These are phyloP conservation scores for Geranium rotundifolium DNA, from an alignment of 345 rosid species.

Conservation along the genomic window DNA sequence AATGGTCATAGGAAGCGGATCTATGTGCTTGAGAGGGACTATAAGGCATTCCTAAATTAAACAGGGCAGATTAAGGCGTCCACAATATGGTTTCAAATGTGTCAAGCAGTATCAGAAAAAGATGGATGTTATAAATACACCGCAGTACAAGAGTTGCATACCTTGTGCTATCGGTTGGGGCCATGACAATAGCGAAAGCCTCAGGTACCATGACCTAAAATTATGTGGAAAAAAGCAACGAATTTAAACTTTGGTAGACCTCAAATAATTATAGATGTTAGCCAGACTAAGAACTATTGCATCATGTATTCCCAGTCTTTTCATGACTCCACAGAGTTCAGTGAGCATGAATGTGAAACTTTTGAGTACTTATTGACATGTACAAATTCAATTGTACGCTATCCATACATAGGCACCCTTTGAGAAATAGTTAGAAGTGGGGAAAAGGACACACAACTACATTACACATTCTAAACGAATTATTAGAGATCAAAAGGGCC, in stretches of 20 bases:
- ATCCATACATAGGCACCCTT: too few species aligned
- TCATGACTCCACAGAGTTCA: too few species aligned
- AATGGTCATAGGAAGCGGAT: too few species aligned
- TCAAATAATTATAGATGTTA: background rate
- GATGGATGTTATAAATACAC: too few species aligned
- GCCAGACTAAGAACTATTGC: background rate
- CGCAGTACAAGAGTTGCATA: slow-evolving; percentile 9
- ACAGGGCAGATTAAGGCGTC: background rate
- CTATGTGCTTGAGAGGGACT: too few species aligned
- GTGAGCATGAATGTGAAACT: too few species aligned
- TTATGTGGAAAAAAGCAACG: background rate
- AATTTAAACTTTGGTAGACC: background rate
- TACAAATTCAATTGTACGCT: too few species aligned
- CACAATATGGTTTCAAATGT: background rate
- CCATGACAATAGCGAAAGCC: slow-evolving; percentile 85
- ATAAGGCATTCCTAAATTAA: background rate
- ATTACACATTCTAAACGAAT: too few species aligned
- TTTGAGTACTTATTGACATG: too few species aligned
- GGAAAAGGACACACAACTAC: too few species aligned
- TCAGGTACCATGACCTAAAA: slow-evolving; percentile 76
- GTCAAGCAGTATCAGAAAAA: background rate
- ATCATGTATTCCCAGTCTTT: background rate
- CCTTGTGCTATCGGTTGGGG: slow-evolving; percentile 83
- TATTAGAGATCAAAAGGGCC: too few species aligned
- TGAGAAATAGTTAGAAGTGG: too few species aligned